Conservation (phyloP, 2,329 filamentous ascomycete species). For the Fusarium sacchari region DNA sequence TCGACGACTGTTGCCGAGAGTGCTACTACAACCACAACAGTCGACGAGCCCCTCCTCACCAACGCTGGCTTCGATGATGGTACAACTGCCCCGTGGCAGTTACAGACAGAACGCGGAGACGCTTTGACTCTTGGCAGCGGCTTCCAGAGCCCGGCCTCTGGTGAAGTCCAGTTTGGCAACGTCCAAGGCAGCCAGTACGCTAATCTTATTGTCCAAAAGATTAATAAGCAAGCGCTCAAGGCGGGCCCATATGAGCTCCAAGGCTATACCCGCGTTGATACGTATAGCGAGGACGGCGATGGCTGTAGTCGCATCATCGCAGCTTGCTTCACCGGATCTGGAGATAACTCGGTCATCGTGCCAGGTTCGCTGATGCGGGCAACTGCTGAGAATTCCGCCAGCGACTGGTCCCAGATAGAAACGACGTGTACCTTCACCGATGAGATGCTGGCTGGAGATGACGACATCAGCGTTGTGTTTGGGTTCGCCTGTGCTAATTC, state of each 20-base stretch:
- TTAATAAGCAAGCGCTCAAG: not conserved
- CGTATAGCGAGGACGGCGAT: not conserved
- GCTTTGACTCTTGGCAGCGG: not conserved
- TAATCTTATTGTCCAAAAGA: not conserved
- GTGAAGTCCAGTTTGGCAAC: not conserved
- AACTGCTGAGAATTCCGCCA: not conserved
- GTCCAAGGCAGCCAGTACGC: not conserved
- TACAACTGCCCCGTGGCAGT: not conserved
- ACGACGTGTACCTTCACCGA: not conserved
- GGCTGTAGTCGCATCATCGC: not conserved
- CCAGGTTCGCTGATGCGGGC: rapidly evolving
- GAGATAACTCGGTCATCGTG: rapidly evolving
- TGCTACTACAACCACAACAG: not conserved
- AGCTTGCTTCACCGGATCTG: not conserved
- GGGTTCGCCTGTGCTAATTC: not conserved
- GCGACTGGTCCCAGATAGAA: not conserved
- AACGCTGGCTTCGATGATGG: not conserved
- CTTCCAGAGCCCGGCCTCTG: not conserved
- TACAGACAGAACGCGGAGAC: rapidly evolving
- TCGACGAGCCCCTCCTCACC: not conserved
- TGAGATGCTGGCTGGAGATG: not conserved
- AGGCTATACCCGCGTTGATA: not conserved
- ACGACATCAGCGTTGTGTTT: not conserved
- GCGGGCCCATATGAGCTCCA: not conserved
- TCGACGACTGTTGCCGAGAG: not conserved